These are phyloP conservation scores for Crithidia mellificae DNA, from an alignment of 208 protist species.

Conservation along the genomic window DNA sequence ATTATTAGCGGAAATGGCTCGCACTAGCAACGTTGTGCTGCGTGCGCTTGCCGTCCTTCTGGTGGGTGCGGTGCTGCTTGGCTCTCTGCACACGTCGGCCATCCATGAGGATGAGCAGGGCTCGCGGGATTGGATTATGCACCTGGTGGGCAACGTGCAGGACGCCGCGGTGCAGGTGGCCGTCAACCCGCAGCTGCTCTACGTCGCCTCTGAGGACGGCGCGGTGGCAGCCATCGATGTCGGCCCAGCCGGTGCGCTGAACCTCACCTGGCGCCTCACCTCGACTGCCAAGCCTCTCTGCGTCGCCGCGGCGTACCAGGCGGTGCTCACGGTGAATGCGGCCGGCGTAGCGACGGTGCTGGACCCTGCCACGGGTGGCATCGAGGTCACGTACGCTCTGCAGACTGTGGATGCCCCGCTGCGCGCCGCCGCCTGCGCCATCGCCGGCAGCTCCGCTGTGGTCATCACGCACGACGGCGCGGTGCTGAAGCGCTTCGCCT, in stretches of 20 bases:
- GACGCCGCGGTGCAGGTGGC: slow-evolving; percentile 49
- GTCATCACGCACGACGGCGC: slow-evolving; percentile 36
- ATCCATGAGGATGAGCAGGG: slow-evolving; percentile 91
- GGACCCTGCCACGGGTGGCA: slow-evolving; percentile 46
- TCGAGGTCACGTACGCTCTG: slow-evolving; percentile 59
- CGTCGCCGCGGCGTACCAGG: slow-evolving; percentile 33
- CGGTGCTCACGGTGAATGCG: slow-evolving; percentile 50
- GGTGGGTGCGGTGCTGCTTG: slow-evolving; percentile 11
- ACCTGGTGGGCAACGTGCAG: slow-evolving; percentile 75
- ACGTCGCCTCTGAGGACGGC: slow-evolving; percentile 65
- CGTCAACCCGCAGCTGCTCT: slow-evolving; percentile 39
- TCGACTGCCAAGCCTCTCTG: slow-evolving; percentile 57
- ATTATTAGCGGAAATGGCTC: no score
- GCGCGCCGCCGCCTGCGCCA: slow-evolving; percentile 40
- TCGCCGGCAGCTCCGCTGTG: slow-evolving; percentile 28
- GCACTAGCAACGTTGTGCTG: not conserved
- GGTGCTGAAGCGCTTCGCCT: slow-evolving; percentile 39
- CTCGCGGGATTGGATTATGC: slow-evolving; percentile 78
- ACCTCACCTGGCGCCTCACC: slow-evolving; percentile 66
- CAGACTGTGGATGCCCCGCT: slow-evolving; percentile 8
- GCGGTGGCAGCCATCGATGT: slow-evolving; percentile 66
- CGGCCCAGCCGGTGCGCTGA: slow-evolving; percentile 26
- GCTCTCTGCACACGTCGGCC: slow-evolving; percentile 22
- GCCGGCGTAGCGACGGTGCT: slow-evolving; percentile 54
- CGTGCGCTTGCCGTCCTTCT: slow-evolving; percentile 4